Percentiles rank a stretch among this genome's conserved stretches.
Conservation (phyloP, 306 rosid genomes). For the Cicer pinnatifidum region DNA sequence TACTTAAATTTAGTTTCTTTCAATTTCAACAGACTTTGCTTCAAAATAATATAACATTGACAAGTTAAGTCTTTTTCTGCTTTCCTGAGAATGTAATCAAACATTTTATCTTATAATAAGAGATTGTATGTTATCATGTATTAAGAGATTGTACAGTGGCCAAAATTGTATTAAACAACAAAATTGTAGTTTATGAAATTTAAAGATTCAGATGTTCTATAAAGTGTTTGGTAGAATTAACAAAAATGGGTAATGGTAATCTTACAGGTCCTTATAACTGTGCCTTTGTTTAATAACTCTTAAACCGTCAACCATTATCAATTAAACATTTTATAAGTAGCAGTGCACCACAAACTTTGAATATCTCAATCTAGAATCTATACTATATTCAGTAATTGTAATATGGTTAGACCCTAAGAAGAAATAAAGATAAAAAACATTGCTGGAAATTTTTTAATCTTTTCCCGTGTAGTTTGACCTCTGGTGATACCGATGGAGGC, state of each 20-base stretch:
- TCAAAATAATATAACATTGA: conserved; percentile 19
- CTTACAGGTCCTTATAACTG: neutral
- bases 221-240: neutral
- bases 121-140: conserved; percentile 28
- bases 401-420: conserved; percentile 20
- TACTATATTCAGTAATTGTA: conserved; percentile 21
- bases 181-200: conserved; percentile 24
- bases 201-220: conserved; percentile 18
- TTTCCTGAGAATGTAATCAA: conserved; percentile 30
- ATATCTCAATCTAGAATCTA: conserved; percentile 30
- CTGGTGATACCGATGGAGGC: conserved; percentile 17
- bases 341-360: conserved; percentile 19
- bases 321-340: conserved; percentile 13
- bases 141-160: conserved; percentile 23
- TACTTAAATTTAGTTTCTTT: conserved; percentile 26
- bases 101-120: conserved; percentile 34
- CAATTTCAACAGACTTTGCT: neutral
- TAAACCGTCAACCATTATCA: conserved; percentile 9
- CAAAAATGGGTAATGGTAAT: conserved; percentile 7
- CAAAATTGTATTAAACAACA: conserved; percentile 15
- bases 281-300: conserved; percentile 6
- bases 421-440: neutral
- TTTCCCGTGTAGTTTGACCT: conserved; percentile 23
- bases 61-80: neutral
- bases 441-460: conserved; percentile 3